A percentile compares a stretch with the other conserved stretches of the same genome.
phyloP scores from a whole-genome alignment of 306 rosid species.

The Quercus alba region DNA sequence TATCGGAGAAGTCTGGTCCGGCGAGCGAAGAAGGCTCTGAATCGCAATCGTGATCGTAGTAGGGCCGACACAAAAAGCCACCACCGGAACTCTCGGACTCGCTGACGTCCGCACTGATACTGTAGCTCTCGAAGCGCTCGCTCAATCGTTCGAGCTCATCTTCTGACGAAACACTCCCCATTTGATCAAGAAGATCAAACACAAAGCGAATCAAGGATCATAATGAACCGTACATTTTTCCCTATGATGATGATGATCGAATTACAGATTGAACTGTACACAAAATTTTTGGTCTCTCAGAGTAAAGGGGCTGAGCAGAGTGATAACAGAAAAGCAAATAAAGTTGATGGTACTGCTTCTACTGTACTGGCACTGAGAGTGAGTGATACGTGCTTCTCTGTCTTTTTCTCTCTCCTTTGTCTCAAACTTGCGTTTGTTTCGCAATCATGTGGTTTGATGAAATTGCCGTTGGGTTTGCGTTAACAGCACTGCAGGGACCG shows the following conservation, averaged over 20 bases:
- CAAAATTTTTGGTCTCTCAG: background rate
- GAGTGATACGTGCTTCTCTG: background rate
- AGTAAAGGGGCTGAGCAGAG: background rate
- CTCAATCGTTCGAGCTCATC: conserved; percentile 25
- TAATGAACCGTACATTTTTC: background rate
- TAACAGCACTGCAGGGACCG: conserved; percentile 13
- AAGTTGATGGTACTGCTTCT: background rate
- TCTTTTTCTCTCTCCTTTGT: background rate
- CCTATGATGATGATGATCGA: background rate
- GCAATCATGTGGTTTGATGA: background rate
- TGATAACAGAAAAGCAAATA: conserved; percentile 6
- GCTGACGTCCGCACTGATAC: conserved; percentile 40
- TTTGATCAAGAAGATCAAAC: conserved; percentile 15
- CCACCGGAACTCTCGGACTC: conserved; percentile 36
- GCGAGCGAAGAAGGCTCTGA: conserved; percentile 21
- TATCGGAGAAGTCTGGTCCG: background rate
- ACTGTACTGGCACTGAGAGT: background rate
- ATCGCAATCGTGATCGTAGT: conserved; percentile 16
- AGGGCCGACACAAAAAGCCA: conserved; percentile 8
- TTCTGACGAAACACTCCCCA: conserved; percentile 36
- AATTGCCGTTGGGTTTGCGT: conserved; percentile 8
- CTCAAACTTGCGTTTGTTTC: background rate
- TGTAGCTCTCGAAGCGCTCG: conserved; percentile 36
- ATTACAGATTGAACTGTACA: background rate
- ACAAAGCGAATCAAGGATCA: background rate